Evolutionary conservation across 495 filamentous ascomycete species (phyloP).

Genomic region (Haplographium delicatum): DNA sequence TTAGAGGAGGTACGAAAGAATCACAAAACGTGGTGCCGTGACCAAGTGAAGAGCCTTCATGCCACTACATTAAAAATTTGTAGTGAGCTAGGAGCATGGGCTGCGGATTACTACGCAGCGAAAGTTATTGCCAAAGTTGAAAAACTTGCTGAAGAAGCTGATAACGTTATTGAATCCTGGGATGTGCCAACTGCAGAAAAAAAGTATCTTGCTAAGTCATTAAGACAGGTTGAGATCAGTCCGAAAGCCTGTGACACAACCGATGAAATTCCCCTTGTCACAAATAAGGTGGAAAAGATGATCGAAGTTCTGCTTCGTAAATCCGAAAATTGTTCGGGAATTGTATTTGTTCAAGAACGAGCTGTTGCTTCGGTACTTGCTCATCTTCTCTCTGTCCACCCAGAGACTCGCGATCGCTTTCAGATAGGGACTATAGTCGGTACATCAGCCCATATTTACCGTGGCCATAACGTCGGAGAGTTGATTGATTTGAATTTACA

Average conservation of each 20-base stretch:
- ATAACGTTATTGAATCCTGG: constrained; percentile 24
- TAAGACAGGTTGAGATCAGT: constrained; percentile 40
- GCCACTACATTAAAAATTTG: constrained; percentile 34
- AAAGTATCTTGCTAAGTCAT: constrained; percentile 50
- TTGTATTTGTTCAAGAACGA: constrained; percentile 76
- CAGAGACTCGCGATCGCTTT: constrained; percentile 51
- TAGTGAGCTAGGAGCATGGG: constrained; percentile 67
- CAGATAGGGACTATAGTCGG: constrained; percentile 66
- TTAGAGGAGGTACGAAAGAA: constrained; percentile 43
- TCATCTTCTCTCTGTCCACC: constrained; percentile 58
- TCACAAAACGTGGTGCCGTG: constrained; percentile 56
- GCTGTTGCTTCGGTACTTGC: constrained; percentile 63
- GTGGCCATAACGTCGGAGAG: constrained; percentile 54
- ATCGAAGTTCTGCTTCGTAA: constrained; percentile 30
- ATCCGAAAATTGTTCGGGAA: constrained; percentile 36
- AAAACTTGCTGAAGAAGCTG: constrained; percentile 27
- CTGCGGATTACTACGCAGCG: constrained; percentile 65
- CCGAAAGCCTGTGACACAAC: constrained; percentile 22
- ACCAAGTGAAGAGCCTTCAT: constrained; percentile 57
- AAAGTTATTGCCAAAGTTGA: constrained; percentile 47
- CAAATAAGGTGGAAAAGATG: constrained; percentile 30
- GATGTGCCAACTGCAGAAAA: constrained; percentile 41
- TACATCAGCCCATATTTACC: constrained; percentile 45
- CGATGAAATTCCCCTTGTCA: constrained; percentile 19
- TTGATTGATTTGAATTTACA: constrained; percentile 52